Conservation (phyloP, 116 monocot species). For the Papilionanthe hybrid region DNA sequence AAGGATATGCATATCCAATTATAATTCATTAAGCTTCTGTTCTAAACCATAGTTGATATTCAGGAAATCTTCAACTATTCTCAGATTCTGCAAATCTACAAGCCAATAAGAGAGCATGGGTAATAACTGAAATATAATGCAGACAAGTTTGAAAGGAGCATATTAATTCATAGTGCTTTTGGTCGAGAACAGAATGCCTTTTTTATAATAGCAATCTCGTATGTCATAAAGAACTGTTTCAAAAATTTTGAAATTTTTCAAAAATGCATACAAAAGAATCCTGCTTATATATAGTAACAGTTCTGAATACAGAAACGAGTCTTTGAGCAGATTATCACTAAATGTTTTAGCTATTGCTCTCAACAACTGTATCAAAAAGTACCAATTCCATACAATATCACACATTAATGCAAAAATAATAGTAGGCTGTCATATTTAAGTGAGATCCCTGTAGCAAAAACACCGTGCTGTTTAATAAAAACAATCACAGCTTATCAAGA, state of each 20-base stretch:
- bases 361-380: not conserved
- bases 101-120: not conserved
- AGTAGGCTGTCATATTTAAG: not conserved
- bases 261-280: not conserved
- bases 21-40: not conserved
- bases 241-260: not conserved
- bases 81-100: not conserved
- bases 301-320: not conserved
- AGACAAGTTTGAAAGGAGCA: not conserved
- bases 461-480: not conserved
- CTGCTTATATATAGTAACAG: not conserved
- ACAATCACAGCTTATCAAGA: not conserved
- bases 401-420: not conserved
- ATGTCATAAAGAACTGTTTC: not conserved
- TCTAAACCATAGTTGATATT: not conserved
- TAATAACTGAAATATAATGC: not conserved
- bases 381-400: not conserved
- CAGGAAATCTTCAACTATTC: not conserved
- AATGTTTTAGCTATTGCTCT: not conserved
- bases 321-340: not conserved
- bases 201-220: not conserved
- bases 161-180: not conserved
- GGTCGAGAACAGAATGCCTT: not conserved
- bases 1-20: not conserved
- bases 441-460: not conserved